Evolutionary conservation across 169 alveolate genomes (phyloP).

Genomic region (Amoebophrya sp.): DNA sequence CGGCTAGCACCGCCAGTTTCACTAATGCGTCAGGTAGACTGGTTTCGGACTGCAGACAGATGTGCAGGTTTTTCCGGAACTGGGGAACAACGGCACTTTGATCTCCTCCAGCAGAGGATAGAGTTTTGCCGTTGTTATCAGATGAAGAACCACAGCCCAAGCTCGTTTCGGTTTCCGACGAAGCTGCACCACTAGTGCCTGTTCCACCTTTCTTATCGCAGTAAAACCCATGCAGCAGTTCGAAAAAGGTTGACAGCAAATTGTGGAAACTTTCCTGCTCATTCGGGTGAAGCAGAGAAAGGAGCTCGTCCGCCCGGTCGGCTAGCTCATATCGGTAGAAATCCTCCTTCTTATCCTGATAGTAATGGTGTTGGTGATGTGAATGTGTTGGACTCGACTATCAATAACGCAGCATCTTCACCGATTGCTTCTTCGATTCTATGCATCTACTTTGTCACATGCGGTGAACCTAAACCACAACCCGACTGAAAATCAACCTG

Average conservation of each 20-base stretch:
- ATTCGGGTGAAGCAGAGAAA: not conserved
- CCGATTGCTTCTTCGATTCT: too few species aligned
- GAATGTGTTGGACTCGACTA: not conserved
- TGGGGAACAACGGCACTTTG: too few species aligned
- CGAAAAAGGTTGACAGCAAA: not conserved
- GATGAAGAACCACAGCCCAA: too few species aligned
- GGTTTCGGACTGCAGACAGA: not conserved
- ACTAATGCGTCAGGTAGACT: not conserved
- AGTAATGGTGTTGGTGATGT: not conserved
- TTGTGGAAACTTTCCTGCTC: not conserved
- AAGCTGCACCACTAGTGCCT: too few species aligned
- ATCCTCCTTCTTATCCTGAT: not conserved
- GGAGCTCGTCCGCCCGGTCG: constrained; percentile 20
- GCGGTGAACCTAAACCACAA: too few species aligned
- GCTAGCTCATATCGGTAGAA: not conserved
- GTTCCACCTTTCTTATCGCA: too few species aligned
- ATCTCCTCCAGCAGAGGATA: too few species aligned
- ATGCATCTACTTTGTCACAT: too few species aligned
- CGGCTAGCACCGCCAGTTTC: not conserved
- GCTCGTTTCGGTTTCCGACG: too few species aligned
- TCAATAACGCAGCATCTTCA: too few species aligned
- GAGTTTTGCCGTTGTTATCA: too few species aligned
- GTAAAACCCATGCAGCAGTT: not conserved
- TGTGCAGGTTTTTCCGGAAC: not conserved
- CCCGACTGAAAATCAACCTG: too few species aligned